Evolutionary conservation across 106 monocot genomes (phyloP).

Genomic region (Alisma plantagoaquatica): DNA sequence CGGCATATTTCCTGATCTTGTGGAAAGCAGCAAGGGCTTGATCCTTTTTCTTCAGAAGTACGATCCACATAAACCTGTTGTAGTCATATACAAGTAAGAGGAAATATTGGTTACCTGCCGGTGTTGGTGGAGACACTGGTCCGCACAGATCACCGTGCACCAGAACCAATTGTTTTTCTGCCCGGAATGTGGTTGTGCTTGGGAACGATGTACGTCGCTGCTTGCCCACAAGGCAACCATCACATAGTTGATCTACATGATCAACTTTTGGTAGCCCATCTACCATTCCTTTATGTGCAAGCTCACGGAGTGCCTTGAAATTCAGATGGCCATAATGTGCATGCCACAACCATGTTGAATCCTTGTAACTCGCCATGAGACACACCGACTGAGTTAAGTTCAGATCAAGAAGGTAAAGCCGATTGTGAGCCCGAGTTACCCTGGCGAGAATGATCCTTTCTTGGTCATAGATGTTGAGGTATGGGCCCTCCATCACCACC

Average conservation of each 20-base stretch:
- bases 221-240: not conserved
- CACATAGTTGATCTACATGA: too few relatives aligned
- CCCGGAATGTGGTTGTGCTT: not conserved
- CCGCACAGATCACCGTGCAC: not conserved
- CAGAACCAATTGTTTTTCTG: not conserved
- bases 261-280: not conserved
- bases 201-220: not conserved
- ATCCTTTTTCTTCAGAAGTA: not conserved
- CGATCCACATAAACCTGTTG: too few relatives aligned
- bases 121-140: not conserved
- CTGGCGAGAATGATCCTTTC: too few relatives aligned
- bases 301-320: not conserved
- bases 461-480: too few relatives aligned
- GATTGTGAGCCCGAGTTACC: too few relatives aligned
- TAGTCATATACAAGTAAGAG: not conserved
- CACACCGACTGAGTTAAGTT: too few relatives aligned
- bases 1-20: not conserved
- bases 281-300: not conserved
- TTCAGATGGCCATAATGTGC: not conserved
- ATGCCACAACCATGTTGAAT: not conserved
- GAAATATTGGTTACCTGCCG: not conserved
- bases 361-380: too few relatives aligned
- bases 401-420: too few relatives aligned
- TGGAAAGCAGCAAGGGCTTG: not conserved
- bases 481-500: too few relatives aligned